These are phyloP conservation scores for Mycena sanguinolenta DNA, from an alignment of 768 basidiomycete genomes.

Conservation along the genomic window DNA sequence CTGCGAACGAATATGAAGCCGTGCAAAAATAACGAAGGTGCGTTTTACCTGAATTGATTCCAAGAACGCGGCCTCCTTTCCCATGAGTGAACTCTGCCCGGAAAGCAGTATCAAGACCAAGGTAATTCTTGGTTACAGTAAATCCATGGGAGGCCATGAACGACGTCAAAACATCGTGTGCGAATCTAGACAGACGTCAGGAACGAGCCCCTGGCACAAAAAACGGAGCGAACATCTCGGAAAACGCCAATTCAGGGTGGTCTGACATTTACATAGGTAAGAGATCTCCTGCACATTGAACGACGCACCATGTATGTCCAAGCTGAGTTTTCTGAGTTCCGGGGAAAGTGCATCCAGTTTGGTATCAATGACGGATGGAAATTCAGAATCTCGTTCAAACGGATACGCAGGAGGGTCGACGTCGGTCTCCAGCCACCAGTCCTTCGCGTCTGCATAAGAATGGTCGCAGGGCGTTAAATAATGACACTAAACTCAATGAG, in stretches of 20 bases:
- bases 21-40: not conserved
- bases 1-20: slow-evolving; percentile 16
- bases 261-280: slow-evolving; percentile 49
- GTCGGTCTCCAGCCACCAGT: slow-evolving; percentile 32
- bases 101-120: slow-evolving; percentile 83
- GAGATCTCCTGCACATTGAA: not conserved
- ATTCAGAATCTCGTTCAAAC: slow-evolving; percentile 47
- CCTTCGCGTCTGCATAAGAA: slow-evolving; percentile 24
- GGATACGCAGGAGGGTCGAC: slow-evolving; percentile 61
- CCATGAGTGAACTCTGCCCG: slow-evolving; percentile 77
- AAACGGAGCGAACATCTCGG: slow-evolving; percentile 67
- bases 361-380: slow-evolving; percentile 66
- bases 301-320: slow-evolving; percentile 77
- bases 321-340: slow-evolving; percentile 72
- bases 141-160: slow-evolving; percentile 81
- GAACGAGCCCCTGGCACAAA: slow-evolving; percentile 6
- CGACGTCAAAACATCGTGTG: slow-evolving; percentile 75
- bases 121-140: slow-evolving; percentile 77
- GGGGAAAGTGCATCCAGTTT: slow-evolving; percentile 64
- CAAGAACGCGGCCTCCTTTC: slow-evolving; percentile 72
- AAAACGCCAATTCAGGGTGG: slow-evolving; percentile 75
- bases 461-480: slow-evolving; percentile 31
- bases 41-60: slow-evolving; percentile 89
- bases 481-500: slow-evolving; percentile 13
- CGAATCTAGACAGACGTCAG: slow-evolving; percentile 60